phyloP scores from a whole-genome alignment of 2,329 filamentous ascomycete species.

The Colletotrichum incanum region DNA sequence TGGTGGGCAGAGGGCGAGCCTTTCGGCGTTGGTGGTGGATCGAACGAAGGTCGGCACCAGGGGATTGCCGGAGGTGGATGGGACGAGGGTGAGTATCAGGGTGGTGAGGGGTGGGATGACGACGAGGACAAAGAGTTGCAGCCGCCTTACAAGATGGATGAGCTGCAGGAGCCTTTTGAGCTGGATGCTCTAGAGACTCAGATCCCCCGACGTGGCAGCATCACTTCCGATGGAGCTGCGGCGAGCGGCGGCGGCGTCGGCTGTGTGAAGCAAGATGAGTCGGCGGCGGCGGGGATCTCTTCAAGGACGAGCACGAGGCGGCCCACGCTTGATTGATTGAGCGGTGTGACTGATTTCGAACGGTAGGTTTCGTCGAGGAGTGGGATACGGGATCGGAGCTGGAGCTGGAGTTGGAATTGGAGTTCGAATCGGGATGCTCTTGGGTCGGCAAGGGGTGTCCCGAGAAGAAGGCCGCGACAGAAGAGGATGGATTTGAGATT shows the following conservation, averaged over 20 bases:
- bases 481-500: slow-evolving; percentile 15
- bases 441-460: not conserved
- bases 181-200: not conserved
- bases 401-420: not conserved
- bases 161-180: not conserved
- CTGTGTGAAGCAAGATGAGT: slow-evolving; percentile 14
- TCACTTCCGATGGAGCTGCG: not conserved
- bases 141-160: not conserved
- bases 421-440: not conserved
- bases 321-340: not conserved
- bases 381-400: not conserved
- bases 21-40: not conserved
- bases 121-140: not conserved
- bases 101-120: not conserved
- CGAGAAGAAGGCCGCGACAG: not conserved
- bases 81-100: not conserved
- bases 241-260: not conserved
- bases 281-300: not conserved
- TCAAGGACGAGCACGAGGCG: not conserved
- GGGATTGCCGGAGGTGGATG: not conserved
- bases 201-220: not conserved
- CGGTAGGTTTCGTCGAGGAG: not conserved
- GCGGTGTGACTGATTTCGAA: not conserved
- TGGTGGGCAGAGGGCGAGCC: not conserved
- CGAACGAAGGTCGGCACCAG: not conserved